These are phyloP conservation scores for Astragalus membranaceus DNA, from an alignment of 306 rosid genomes.

Conservation along the genomic window DNA sequence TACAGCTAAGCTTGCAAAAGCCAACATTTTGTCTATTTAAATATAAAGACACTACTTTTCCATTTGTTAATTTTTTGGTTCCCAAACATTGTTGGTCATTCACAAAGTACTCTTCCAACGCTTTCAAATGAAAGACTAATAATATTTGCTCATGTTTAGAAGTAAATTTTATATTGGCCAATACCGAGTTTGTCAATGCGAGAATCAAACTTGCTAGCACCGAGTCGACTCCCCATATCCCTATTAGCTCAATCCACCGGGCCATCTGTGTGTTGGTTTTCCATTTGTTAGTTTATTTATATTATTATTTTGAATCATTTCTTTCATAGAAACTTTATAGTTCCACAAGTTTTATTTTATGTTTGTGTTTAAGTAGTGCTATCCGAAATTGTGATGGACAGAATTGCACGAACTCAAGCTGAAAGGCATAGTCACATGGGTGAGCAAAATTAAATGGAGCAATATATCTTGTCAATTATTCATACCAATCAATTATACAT, in stretches of 20 bases:
- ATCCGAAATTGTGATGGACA: background rate
- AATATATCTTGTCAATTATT: background rate
- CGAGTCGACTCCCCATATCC: too few species aligned
- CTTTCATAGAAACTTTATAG: background rate
- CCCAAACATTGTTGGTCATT: too few species aligned
- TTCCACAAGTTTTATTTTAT: background rate
- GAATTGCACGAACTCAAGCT: background rate
- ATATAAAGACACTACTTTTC: background rate
- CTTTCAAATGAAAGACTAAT: too few species aligned
- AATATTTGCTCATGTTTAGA: too few species aligned
- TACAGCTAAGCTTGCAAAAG: conserved; percentile 11
- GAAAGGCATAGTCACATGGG: background rate
- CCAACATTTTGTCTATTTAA: background rate
- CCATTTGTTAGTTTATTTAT: background rate
- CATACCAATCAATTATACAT: too few species aligned
- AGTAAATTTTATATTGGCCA: too few species aligned
- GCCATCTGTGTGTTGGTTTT: background rate
- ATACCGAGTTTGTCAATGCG: too few species aligned
- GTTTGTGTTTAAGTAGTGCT: background rate
- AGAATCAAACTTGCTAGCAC: too few species aligned
- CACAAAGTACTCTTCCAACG: too few species aligned
- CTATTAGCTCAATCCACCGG: too few species aligned
- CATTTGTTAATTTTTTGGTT: background rate
- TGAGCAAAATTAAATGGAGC: background rate
- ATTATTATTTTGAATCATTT: background rate